Evolutionary conservation across 2,329 filamentous ascomycete genomes (phyloP), one percentile per base, ranked within the genome.

Genomic region (Calonectria pteridis): DNA sequence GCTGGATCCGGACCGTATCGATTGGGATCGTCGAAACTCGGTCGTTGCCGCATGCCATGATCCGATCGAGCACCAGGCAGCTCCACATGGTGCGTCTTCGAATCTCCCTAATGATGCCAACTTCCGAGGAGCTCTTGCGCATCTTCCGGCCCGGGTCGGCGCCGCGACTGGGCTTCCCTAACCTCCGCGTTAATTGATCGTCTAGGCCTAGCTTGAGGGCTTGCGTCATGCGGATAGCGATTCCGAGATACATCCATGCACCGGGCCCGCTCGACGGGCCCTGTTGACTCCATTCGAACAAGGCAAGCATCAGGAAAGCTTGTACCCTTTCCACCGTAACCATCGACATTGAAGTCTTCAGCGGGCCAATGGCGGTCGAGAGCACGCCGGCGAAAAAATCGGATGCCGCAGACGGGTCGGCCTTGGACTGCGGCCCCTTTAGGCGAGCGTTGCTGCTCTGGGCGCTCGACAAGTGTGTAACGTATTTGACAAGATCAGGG

Each of bases 61-160:
- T 90, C 4, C 93, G 90, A 81, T 95, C 93, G 77, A 95, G 86
- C 66, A 94, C 91, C 72, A 94, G 92, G 79, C 93, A 94, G 77
- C 93, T 94, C 86, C 93, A 95, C 86, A 94, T 93, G 0, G 93
- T 94, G 9, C 94, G 89, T 31, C 93, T 87, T 73, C 89, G 87
- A 16, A 93, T 89, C 81, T 95, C 93, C 71, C 90, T 91, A 43
- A 89, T 85, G 28, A 93, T 89, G 81, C 83, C 72, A 31, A 74
- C 43, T 20, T 83, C 82, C 3, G 74, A 69, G 13, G 78, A 75
- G 16, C 67, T 70, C 35, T 63, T 75, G 20, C 58, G 58, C 23
- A 29, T 35, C 28, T 43, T 73, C 49, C 40, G 69, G 33, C 6
- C 18, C 18, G 46, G 65, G 33, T 58, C 67, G 53, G 18, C 35